phyloP scores from a whole-genome alignment of 768 basidiomycete genomes.

The Lactarius hengduanensis region DNA sequence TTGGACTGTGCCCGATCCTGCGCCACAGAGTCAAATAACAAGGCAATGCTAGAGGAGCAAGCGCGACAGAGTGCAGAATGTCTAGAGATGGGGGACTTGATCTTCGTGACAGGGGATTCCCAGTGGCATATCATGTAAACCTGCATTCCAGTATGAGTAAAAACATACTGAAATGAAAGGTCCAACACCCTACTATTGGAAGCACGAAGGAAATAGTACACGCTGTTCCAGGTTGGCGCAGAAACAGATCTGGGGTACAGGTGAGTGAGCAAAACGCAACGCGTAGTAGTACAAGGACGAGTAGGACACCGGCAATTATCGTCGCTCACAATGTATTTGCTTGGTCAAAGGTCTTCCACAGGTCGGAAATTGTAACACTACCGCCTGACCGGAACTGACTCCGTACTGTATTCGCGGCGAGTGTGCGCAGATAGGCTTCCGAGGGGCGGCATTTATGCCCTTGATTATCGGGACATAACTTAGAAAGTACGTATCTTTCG shows the following conservation, averaged over 20 bases:
- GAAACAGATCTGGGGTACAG: conserved; percentile 45
- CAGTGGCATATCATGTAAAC: conserved; percentile 44
- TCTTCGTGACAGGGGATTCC: conserved; percentile 43
- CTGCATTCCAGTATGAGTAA: conserved; percentile 52
- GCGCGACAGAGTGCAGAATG: conserved; percentile 49
- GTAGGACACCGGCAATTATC: too few species aligned
- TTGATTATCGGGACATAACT: too few species aligned
- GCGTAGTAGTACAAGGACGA: conserved; percentile 56
- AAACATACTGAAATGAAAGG: conserved; percentile 65
- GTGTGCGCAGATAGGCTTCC: too few species aligned
- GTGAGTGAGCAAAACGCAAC: conserved; percentile 3
- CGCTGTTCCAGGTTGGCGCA: conserved; percentile 66
- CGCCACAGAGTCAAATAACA: conserved; percentile 66
- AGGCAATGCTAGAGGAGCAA: conserved; percentile 42
- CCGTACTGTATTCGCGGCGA: too few species aligned
- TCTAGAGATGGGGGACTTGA: conserved; percentile 47
- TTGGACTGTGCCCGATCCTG: too few species aligned
- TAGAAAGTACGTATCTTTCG: too few species aligned
- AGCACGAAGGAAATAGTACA: conserved; percentile 62
- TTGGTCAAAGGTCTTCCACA: too few species aligned
- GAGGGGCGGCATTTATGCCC: too few species aligned
- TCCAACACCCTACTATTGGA: conserved; percentile 33
- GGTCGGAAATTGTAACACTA: too few species aligned
- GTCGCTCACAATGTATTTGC: too few species aligned
- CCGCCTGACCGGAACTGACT: too few species aligned